Conservation (phyloP, 495 filamentous ascomycete genomes). For the Pyrenopolyporus hunteri region DNA sequence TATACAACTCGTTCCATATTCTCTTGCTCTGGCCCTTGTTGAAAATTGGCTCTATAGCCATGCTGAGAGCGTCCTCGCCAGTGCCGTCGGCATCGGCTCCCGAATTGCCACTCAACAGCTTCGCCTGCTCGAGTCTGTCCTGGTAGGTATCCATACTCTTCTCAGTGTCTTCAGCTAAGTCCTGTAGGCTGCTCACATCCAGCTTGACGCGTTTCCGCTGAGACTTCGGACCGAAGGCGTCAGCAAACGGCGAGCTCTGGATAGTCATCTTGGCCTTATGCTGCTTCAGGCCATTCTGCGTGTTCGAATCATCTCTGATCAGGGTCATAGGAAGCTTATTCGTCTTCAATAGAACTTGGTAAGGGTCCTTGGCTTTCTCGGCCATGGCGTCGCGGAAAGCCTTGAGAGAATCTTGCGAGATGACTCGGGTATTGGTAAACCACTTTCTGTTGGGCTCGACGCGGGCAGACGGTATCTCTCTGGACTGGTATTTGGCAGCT, state of each 20-base stretch:
- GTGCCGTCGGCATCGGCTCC: conserved; percentile 58
- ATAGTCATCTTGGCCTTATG: conserved; percentile 94
- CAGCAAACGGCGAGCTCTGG: conserved; percentile 81
- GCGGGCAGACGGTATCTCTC: conserved; percentile 76
- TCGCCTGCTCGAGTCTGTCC: conserved; percentile 75
- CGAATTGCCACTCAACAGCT: conserved; percentile 70
- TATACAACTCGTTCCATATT: conserved; percentile 98
- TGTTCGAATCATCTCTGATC: conserved; percentile 67
- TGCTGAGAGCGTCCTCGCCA: conserved; percentile 61
- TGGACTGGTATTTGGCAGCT: conserved; percentile 80
- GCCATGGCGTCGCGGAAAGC: conserved; percentile 93
- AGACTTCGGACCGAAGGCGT: conserved; percentile 92
- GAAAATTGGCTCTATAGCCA: conserved; percentile 87
- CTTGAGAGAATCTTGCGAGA: conserved; percentile 66
- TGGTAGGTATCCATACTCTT: conserved; percentile 79
- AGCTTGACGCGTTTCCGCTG: conserved; percentile 92
- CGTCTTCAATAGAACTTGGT: conserved; percentile 87
- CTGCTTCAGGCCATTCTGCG: conserved; percentile 82
- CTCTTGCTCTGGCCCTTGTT: conserved; percentile 91
- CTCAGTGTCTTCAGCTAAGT: conserved; percentile 78
- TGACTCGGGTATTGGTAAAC: conserved; percentile 65
- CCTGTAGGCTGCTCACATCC: conserved; percentile 76
- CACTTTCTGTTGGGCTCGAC: conserved; percentile 92
- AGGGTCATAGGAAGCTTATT: conserved; percentile 90
- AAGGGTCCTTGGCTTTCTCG: conserved; percentile 87